Conservation (phyloP, 345 rosid genomes). For the Eucalyptus rudis region DNA sequence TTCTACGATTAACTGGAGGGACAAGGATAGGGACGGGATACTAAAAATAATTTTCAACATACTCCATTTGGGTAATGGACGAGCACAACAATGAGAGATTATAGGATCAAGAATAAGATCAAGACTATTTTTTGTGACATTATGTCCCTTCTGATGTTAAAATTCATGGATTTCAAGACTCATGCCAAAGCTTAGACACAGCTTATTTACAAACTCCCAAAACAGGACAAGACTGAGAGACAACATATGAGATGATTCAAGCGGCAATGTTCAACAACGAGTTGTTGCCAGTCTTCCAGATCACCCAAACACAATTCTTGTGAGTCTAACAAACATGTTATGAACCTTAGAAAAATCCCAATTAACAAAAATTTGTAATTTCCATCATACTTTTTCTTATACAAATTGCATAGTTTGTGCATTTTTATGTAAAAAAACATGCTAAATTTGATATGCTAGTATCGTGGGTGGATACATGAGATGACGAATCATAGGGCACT, state of each 20-base stretch:
- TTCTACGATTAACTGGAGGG: neutral
- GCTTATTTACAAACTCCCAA: neutral
- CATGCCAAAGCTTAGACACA: too few species aligned
- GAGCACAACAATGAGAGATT: too few species aligned
- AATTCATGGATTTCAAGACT: neutral
- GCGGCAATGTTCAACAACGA: neutral
- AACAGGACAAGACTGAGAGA: neutral
- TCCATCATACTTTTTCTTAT: too few species aligned
- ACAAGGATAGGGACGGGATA: neutral
- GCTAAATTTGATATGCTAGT: too few species aligned
- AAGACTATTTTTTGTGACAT: neutral
- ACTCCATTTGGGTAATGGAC: neutral
- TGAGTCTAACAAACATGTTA: conserved; percentile 48
- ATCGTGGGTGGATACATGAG: too few species aligned
- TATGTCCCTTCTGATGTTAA: neutral
- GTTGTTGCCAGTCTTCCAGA: neutral
- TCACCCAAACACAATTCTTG: conserved; percentile 35
- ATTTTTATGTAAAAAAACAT: too few species aligned
- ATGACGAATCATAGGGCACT: too few species aligned
- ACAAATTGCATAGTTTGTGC: too few species aligned
- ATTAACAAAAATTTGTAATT: too few species aligned
- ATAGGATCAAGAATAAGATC: neutral
- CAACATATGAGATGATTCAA: neutral
- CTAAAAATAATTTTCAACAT: neutral
- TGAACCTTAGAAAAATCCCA: conserved; percentile 15